A percentile compares a stretch with the other conserved stretches of the same genome.
phyloP scores from a whole-genome alignment of 1,139 yeast genomes.

The Tardiomyces digboiensis region DNA sequence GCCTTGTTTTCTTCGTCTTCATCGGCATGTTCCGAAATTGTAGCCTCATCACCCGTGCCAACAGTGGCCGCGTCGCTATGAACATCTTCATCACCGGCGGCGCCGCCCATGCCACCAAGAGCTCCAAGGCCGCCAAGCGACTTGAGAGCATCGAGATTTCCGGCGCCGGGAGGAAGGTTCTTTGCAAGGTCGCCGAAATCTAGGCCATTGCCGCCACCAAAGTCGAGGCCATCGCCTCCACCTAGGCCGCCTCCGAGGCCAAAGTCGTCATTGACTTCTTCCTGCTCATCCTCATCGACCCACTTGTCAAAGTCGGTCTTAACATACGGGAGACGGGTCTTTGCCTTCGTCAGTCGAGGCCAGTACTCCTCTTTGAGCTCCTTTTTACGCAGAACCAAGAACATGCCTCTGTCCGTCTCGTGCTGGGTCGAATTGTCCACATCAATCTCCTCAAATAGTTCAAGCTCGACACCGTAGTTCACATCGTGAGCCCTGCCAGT shows the following conservation, averaged over 20 bases:
- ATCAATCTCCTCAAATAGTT: slow-evolving; percentile 65
- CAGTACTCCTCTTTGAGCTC: slow-evolving; percentile 64
- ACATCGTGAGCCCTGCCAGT: slow-evolving; percentile 27
- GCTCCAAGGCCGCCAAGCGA: slow-evolving; percentile 21
- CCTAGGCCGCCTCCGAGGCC: slow-evolving; percentile 22
- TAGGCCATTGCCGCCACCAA: slow-evolving; percentile 23
- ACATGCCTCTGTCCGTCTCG: slow-evolving; percentile 65
- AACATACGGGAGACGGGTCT: slow-evolving; percentile 59
- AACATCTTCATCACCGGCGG: slow-evolving; percentile 13
- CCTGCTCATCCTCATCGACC: slow-evolving; percentile 95
- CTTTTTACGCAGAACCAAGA: slow-evolving; percentile 64
- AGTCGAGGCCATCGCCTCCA: slow-evolving; percentile 22
- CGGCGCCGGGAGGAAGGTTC: too few relatives aligned
- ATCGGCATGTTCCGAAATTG: slow-evolving; percentile 13
- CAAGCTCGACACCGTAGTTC: slow-evolving; percentile 52
- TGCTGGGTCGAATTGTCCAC: slow-evolving; percentile 50
- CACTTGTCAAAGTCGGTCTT: slow-evolving; percentile 96
- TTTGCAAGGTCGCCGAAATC: too few relatives aligned
- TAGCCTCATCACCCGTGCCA: slow-evolving; percentile 6
- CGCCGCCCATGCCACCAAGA: slow-evolving; percentile 23
- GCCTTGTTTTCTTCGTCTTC: slow-evolving; percentile 13
- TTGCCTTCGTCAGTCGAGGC: slow-evolving; percentile 83
- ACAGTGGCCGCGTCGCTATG: slow-evolving; percentile 6
- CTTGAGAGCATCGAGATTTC: slow-evolving; percentile 20
- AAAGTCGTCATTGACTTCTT: slow-evolving; percentile 35